A percentile compares a stretch with the other conserved stretches of the same genome.
Conservation (phyloP, 148 eudicot species). For the Talinum fruticosum region DNA sequence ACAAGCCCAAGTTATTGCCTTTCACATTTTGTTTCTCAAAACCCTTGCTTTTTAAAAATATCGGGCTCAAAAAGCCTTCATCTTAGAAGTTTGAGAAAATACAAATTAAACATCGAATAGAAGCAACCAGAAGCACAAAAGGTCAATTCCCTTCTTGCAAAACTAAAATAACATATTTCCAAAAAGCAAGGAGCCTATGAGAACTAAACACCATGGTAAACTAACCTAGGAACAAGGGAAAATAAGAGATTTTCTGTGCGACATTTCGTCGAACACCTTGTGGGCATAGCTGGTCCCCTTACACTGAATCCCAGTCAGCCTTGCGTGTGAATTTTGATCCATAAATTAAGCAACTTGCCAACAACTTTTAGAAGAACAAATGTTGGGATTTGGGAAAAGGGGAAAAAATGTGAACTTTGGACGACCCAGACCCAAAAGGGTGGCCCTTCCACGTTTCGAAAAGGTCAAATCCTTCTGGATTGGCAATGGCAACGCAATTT, state of each 20-base stretch:
- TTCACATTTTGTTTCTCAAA: too few species aligned
- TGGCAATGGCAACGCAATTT: background rate
- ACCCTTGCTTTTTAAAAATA: too few species aligned
- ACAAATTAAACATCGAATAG: background rate
- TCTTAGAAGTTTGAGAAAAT: background rate
- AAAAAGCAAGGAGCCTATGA: constrained; percentile 1
- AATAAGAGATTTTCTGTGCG: background rate
- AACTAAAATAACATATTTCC: background rate
- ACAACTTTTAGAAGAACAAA: background rate
- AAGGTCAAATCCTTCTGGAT: background rate
- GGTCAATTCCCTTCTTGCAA: background rate
- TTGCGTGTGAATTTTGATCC: background rate
- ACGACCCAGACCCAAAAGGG: background rate
- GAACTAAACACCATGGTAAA: background rate
- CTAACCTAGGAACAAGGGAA: background rate
- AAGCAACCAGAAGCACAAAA: background rate
- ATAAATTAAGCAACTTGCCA: background rate
- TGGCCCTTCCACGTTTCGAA: background rate
- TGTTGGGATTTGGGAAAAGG: background rate
- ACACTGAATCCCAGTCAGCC: too few species aligned
- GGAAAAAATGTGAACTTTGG: background rate
- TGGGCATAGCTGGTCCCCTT: background rate
- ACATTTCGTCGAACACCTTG: constrained; percentile 19
- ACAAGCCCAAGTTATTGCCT: too few species aligned
- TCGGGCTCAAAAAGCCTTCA: background rate